Evolutionary conservation across 257 asterid genomes (phyloP).

Genomic region (Striga asiatica): DNA sequence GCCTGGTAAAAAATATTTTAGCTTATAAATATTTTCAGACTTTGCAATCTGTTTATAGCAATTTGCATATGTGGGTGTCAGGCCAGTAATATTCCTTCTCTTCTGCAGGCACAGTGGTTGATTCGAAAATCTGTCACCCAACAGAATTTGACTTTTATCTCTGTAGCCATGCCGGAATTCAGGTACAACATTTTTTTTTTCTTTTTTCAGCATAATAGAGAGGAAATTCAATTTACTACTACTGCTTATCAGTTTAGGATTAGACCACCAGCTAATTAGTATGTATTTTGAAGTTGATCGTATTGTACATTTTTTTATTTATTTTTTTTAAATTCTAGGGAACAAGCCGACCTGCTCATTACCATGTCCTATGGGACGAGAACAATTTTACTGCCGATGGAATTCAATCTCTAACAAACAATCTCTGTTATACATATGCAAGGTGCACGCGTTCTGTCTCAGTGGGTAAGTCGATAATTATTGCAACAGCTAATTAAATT

Average conservation of each 20-base stretch:
- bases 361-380: constrained; percentile 95
- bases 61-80: not conserved
- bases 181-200: constrained; percentile 32
- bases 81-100: not conserved
- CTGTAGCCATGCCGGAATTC: constrained; percentile 96
- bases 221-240: no score
- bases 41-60: no score
- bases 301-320: not conserved
- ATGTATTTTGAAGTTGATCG: not conserved
- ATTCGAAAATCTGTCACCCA: constrained; percentile 93
- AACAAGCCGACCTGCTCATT: constrained; percentile 95
- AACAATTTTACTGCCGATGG: constrained; percentile 92
- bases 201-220: not conserved
- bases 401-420: constrained; percentile 85
- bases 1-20: constrained; percentile 55
- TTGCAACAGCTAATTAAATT: no score
- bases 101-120: constrained; percentile 80
- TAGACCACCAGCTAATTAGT: no score
- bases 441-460: constrained; percentile 97
- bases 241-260: no score
- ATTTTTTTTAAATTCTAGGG: constrained; percentile 39
- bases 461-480: constrained; percentile 49
- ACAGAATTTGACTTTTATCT: constrained; percentile 89
- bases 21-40: no score
- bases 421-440: constrained; percentile 93